These are phyloP conservation scores for Pouteria campechiana DNA, from an alignment of 179 eudicot genomes.

Conservation along the genomic window DNA sequence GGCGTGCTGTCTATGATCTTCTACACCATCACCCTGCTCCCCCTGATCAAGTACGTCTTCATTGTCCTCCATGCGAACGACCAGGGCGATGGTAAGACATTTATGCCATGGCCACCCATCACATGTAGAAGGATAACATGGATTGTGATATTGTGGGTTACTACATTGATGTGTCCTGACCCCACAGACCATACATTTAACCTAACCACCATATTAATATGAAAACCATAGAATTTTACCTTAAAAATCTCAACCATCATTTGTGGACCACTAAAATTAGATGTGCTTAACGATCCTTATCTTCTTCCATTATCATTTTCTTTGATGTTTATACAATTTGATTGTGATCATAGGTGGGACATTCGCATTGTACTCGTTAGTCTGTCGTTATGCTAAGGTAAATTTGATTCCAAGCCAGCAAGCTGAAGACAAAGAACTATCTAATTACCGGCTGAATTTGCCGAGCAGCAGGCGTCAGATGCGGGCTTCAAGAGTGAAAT, in stretches of 20 bases:
- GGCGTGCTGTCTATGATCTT: constrained; percentile 62
- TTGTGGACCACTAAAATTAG: too few relatives aligned
- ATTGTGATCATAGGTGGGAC: constrained; percentile 45
- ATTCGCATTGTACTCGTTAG: constrained; percentile 56
- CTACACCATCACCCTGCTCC: constrained; percentile 62
- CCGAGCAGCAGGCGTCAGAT: constrained; percentile 26
- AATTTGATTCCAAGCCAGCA: constrained; percentile 65
- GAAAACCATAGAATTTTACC: too few relatives aligned
- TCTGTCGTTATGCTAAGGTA: constrained; percentile 68
- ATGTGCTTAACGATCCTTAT: too few relatives aligned
- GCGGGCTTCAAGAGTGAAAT: constrained; percentile 35
- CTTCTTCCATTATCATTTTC: neutral
- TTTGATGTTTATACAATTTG: neutral
- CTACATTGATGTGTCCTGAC: too few relatives aligned
- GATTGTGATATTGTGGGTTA: too few relatives aligned
- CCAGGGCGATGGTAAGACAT: constrained; percentile 67
- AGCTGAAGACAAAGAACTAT: constrained; percentile 51
- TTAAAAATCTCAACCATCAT: too few relatives aligned
- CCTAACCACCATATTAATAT: too few relatives aligned
- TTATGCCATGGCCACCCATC: too few relatives aligned
- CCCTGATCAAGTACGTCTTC: constrained; percentile 67
- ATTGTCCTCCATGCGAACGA: constrained; percentile 68
- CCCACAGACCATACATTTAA: too few relatives aligned
- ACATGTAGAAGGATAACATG: too few relatives aligned
- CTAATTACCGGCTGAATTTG: constrained; percentile 32